Base-by-base conservation (phyloP, 2,329 filamentous ascomycete species). In the Alternaria solani region DNA sequence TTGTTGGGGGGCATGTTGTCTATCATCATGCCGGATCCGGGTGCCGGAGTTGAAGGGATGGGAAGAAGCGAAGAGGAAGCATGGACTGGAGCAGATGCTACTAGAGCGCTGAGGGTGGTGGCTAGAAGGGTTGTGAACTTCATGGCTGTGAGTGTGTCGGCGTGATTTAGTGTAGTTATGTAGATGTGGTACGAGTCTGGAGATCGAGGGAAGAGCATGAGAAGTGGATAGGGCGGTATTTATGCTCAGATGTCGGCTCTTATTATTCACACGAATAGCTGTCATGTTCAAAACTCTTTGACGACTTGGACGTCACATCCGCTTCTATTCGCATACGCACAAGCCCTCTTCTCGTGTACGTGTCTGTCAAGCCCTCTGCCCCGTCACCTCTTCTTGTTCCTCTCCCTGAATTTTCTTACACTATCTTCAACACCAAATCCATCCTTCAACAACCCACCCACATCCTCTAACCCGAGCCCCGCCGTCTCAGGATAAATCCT, bases 401-500 rank as follows among this genome's bases (percentile, higher is more conserved):
- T 43, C 60, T 44, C 57, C 44, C 51, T 57, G 38, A 69, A 70
- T 28, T 51, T 44, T 57, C 55, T 54, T n/a, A 78, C 62, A 59
- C 76, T 78, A 55, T 76, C 71, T 44, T 62, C n/a, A 0, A 82
- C 80, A 0, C 92, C 92, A 90, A 90, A 96, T 6, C 89, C 90
- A 61, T 90, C 73, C 67, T 87, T 88, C 53, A 96, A 79, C 64
- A 96, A 78, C 14, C 83, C 85, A 7, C 91, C 88, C 7, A 92
- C 90, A 75, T 94, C 92, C 80, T 97, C 94, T 7, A 97, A 81
- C 63, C 88, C 89, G 73, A 96, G 77, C 0, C 93, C 93, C 57
- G 88, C 90, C 60, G 93, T 96, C 82, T 97, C 93, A 0, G 93
- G 94, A 79, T 97, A 97, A 38, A 94, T 90, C 28, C 77, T 78